Evolutionary conservation across 495 filamentous ascomycete species (phyloP), one percentile per base, ranked within the genome.

Genomic region (Xylaria venustula): DNA sequence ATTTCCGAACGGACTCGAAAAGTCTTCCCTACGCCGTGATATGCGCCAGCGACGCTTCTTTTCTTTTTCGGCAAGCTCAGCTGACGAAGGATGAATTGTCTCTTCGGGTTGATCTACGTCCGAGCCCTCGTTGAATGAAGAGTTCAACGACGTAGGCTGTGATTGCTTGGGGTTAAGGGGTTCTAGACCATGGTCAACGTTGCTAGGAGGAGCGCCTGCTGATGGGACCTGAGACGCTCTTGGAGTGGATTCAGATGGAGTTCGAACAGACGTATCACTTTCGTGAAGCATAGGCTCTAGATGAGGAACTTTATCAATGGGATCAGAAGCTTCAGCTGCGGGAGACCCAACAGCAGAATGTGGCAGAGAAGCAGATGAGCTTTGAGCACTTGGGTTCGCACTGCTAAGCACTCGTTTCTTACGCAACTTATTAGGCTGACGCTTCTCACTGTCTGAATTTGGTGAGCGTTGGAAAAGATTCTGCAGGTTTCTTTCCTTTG

Each of bases 381-480:
- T 94, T 60, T 96, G 90, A 1, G 93, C 91, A 65, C 92, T 95
- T 28, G 83, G 86, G 63, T 90, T 91, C 17, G 86, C 79, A 66
- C 88, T 90, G 17, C 86, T 85, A 1, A 87, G 86, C 26, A 89
- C 77, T 40, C 88, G 83, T 75, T 89, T 93, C 75, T 97, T 97
- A 68, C 83, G 87, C 62, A 97, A 73, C 72, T 93, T 93, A 62
- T 95, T 96, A 2, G 90, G 89, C 67, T 87, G 87, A 46, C 89
- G 81, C 14, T 83, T 84, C 55, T 81, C 84, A 40, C 79, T 78
- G 30, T 90, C 90, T 19, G 78, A 81, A 45, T 80, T 78, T 2
- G 89, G 87, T 14, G 90, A 87, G 67, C 87, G 84, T 60, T 82
- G 77, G 66, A 94, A 93, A 26, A 94, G 71, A 58, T 73, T 85